These are phyloP conservation scores for Zanthoxylum bungeanum DNA, from an alignment of 345 rosid species.

Conservation along the genomic window DNA sequence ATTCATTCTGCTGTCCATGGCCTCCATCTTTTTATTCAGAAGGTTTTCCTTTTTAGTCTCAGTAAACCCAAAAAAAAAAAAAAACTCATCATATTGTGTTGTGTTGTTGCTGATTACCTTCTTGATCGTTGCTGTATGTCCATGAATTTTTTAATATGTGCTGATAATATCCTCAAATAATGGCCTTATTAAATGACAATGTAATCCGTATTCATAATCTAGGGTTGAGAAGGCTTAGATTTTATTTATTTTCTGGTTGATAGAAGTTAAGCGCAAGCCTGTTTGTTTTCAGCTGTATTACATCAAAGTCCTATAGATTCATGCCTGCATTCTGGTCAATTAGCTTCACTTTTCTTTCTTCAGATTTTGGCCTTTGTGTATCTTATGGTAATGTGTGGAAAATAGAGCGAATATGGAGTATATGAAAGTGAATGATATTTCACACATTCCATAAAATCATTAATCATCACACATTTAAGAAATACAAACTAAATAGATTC, in stretches of 20 bases:
- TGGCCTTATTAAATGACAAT: neutral
- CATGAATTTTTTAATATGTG: too few relatives aligned
- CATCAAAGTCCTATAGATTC: neutral
- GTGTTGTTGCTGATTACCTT: neutral
- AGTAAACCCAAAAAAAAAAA: neutral
- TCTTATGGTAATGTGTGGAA: neutral
- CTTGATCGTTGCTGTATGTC: neutral
- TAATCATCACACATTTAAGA: neutral
- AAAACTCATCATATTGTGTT: neutral
- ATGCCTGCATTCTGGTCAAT: neutral
- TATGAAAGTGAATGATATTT: neutral
- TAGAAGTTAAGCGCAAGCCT: neutral
- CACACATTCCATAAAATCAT: neutral
- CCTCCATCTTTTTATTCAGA: constrained; percentile 55
- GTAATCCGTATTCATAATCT: neutral
- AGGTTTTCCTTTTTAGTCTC: constrained; percentile 39
- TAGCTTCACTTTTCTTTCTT: neutral
- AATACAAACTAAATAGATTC: neutral
- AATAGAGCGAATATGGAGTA: neutral
- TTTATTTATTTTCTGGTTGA: neutral
- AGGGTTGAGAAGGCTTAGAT: neutral
- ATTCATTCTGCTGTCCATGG: constrained; percentile 59
- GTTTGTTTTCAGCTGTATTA: neutral
- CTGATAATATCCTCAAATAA: neutral
- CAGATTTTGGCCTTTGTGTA: neutral